These are phyloP conservation scores for Boletus tylopilopsis DNA, from an alignment of 768 basidiomycete genomes.

Conservation along the genomic window DNA sequence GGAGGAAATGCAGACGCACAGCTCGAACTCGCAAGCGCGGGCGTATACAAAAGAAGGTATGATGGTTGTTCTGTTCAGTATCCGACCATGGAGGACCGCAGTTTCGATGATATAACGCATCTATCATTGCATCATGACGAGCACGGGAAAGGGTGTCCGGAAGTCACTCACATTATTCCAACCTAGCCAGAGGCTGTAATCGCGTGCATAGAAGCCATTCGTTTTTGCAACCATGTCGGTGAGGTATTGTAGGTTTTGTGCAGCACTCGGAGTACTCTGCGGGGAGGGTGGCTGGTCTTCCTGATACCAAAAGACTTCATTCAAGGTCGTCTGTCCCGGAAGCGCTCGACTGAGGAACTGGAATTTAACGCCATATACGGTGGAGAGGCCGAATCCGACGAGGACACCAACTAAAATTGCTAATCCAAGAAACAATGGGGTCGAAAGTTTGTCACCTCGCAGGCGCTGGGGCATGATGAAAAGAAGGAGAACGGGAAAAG, in stretches of 20 bases:
- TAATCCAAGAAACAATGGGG: too few relatives aligned
- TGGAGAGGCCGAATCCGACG: too few relatives aligned
- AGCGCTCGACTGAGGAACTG: too few relatives aligned
- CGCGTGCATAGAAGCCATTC: conserved; percentile 43
- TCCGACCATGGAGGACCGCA: conserved; percentile 38
- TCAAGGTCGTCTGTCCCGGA: background rate
- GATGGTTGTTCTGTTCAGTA: conserved; percentile 42
- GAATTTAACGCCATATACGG: too few relatives aligned
- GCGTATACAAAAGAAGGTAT: conserved; percentile 47
- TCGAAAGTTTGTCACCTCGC: too few relatives aligned
- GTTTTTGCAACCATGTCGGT: conserved; percentile 35
- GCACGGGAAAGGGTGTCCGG: background rate
- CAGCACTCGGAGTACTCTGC: background rate
- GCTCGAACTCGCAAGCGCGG: conserved; percentile 39
- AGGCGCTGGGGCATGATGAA: too few relatives aligned
- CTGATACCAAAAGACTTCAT: conserved; percentile 12
- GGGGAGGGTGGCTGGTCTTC: background rate
- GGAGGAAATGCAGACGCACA: conserved; percentile 12
- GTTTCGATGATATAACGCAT: conserved; percentile 50
- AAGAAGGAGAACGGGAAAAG: too few relatives aligned
- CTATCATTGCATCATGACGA: conserved; percentile 16
- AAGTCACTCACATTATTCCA: conserved; percentile 42
- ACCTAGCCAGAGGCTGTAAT: conserved; percentile 46
- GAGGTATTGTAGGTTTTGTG: conserved; percentile 29
- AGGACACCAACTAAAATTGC: too few relatives aligned